Base-by-base conservation (phyloP, 495 filamentous ascomycete species). In the Wilcoxina mikolae region DNA sequence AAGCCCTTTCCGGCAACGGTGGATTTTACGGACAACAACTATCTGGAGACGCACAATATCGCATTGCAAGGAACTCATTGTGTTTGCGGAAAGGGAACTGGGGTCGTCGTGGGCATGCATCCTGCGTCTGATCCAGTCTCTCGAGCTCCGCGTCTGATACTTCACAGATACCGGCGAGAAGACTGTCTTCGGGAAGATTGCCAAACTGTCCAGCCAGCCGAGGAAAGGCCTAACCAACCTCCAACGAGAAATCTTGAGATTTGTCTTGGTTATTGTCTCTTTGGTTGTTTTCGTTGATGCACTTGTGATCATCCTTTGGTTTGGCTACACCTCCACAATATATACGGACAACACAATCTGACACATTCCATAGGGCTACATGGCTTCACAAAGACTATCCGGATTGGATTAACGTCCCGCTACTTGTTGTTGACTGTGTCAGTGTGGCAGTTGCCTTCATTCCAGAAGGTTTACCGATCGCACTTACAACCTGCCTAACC, bases 11-110 rank as follows among this genome's bases (percentile, higher is more conserved):
- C 72, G 5, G 82, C 77, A 3, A 70, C 75, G 2, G 74, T 78
- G 7, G 74, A 85, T 3, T 71, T 67, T 5, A 82, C 78, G 0
- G 80, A 85, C 47, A 67, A 71, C 22, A 87, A 87, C 64, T 86
- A 83, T 59, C 76, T 88, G 26, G 83, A 86, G 63, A 84, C 82
- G 18, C 74, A 73, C 22, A 82, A 78, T 56, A 81, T 87, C 43
- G 83, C 80, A n/a, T 65, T 88, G 22, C 79, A 82, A 69, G 82
- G 83, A 27, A 85, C 80, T 1, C 74, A 79, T 50, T 83, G 81
- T 53, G 76, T 80, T 3, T 79, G 76, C 22, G 84, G 82, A 1
- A 80, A 70, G 53, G 79, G 73, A n/a, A 68, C 71, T 15, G 84
- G 80, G 5, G 61, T 85, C 4, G 77, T 83, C 4, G 78, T 86